phyloP scores from a whole-genome alignment of 2,329 filamentous ascomycete species.

The Monosporascus sp. region DNA sequence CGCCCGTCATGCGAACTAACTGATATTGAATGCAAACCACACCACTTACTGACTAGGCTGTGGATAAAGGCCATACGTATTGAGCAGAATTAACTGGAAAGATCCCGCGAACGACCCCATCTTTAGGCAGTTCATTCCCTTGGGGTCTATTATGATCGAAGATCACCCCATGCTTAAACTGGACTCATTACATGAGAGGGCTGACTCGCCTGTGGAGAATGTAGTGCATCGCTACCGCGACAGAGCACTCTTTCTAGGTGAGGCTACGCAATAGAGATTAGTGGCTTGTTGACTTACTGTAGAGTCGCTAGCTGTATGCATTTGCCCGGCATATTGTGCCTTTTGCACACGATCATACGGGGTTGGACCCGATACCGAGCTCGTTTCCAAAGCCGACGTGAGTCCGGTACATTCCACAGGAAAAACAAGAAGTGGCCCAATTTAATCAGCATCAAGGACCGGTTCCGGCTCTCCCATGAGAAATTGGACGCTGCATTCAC shows the following conservation, averaged over 20 bases:
- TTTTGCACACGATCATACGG: slow-evolving; percentile 59
- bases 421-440: background rate
- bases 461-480: slow-evolving; percentile 32
- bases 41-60: background rate
- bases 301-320: slow-evolving; percentile 42
- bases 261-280: slow-evolving; percentile 13
- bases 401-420: background rate
- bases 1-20: background rate
- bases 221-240: slow-evolving; percentile 61
- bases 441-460: slow-evolving; percentile 16
- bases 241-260: slow-evolving; percentile 58
- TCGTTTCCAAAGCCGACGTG: slow-evolving; percentile 33
- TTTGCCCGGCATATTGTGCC: slow-evolving; percentile 59
- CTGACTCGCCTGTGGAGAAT: slow-evolving; percentile 51
- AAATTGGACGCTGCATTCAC: slow-evolving; percentile 54
- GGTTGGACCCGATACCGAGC: slow-evolving; percentile 50
- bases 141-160: slow-evolving; percentile 45
- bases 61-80: slow-evolving; percentile 46
- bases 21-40: slow-evolving; percentile 1
- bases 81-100: slow-evolving; percentile 55
- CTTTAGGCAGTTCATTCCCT: slow-evolving; percentile 55
- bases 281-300: slow-evolving; percentile 11
- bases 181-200: slow-evolving; percentile 55
- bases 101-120: slow-evolving; percentile 56
- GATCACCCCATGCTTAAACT: slow-evolving; percentile 51